These are phyloP conservation scores for Leccinum imitatum DNA, from an alignment of 768 basidiomycete species.

Conservation along the genomic window DNA sequence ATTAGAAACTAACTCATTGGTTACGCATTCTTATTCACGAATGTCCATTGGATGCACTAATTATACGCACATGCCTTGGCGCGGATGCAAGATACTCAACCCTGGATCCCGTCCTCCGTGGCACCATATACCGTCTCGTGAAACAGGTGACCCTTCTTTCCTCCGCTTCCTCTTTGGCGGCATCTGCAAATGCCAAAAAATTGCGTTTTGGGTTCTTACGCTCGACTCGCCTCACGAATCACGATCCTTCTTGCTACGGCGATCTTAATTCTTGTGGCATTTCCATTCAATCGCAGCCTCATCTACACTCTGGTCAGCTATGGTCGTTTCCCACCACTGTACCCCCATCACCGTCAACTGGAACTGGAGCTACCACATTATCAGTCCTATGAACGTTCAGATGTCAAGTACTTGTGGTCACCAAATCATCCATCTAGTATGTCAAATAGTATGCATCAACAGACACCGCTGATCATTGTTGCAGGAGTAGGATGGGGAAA, in stretches of 20 bases:
- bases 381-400: conserved; percentile 30
- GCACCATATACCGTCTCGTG: not conserved
- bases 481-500: conserved; percentile 40
- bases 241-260: conserved; percentile 7
- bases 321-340: conserved; percentile 39
- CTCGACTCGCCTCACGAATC: conserved; percentile 1
- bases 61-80: not conserved
- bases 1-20: not conserved
- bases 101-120: too few relatives aligned
- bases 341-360: conserved; percentile 34
- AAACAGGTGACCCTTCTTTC: not conserved
- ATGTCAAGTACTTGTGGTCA: conserved; percentile 43
- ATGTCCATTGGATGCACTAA: not conserved
- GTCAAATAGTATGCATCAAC: not conserved
- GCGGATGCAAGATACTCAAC: not conserved
- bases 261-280: conserved; percentile 14
- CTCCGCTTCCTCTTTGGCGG: not conserved
- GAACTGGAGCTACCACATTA: conserved; percentile 44
- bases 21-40: not conserved
- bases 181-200: not conserved
- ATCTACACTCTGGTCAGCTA: conserved; percentile 13
- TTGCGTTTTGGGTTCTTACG: not conserved
- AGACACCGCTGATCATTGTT: conserved; percentile 3
- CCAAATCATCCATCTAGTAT: conserved; percentile 41
- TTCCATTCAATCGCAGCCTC: conserved; percentile 26